These are phyloP conservation scores for Penicillium sp. DNA, from an alignment of 2,329 filamentous ascomycete genomes.

Conservation along the genomic window DNA sequence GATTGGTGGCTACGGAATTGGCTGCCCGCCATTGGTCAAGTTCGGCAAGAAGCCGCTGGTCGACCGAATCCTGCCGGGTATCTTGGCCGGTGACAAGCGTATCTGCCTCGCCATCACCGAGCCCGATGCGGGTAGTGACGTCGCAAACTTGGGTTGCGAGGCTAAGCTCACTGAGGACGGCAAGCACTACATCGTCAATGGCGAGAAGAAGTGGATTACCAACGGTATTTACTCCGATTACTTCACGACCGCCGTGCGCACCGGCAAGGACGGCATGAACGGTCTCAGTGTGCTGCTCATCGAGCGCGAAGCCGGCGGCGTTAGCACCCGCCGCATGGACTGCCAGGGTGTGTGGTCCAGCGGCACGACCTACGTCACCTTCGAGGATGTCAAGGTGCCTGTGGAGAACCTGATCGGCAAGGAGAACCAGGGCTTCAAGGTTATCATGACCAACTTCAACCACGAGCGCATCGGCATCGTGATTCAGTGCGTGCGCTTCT, in stretches of 20 bases:
- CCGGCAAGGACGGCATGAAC: conserved; percentile 84
- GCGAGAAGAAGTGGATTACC: conserved; percentile 99
- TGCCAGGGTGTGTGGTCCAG: conserved; percentile 96
- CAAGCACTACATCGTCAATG: conserved; percentile 99
- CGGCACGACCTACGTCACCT: conserved; percentile 95
- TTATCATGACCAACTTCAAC: conserved; percentile 99
- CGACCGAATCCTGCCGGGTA: conserved; percentile 82
- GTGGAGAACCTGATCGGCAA: conserved; percentile 99
- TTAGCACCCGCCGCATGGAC: conserved; percentile 93
- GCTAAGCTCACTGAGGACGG: conserved; percentile 92
- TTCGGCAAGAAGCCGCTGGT: conserved; percentile 83
- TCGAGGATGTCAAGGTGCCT: conserved; percentile 98
- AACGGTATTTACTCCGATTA: conserved; percentile 97
- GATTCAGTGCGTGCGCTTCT: conserved; percentile 94
- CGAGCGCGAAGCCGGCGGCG: conserved; percentile 77
- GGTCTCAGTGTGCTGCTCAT: conserved; percentile 89
- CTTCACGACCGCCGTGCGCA: conserved; percentile 95
- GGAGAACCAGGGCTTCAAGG: conserved; percentile 95
- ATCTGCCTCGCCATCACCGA: conserved; percentile 98
- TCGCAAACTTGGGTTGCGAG: conserved; percentile 92
- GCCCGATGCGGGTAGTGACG: conserved; percentile 90
- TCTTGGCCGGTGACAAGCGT: conserved; percentile 88
- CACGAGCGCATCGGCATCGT: conserved; percentile 98
- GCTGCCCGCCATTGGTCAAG: conserved; percentile 85
- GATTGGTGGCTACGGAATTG: conserved; percentile 94